Percentiles rank a stretch among this genome's conserved stretches.
These are phyloP conservation scores for Trichosporon asahii DNA, from an alignment of 1,284 basidiomycete genomes.

Conservation along the genomic window DNA sequence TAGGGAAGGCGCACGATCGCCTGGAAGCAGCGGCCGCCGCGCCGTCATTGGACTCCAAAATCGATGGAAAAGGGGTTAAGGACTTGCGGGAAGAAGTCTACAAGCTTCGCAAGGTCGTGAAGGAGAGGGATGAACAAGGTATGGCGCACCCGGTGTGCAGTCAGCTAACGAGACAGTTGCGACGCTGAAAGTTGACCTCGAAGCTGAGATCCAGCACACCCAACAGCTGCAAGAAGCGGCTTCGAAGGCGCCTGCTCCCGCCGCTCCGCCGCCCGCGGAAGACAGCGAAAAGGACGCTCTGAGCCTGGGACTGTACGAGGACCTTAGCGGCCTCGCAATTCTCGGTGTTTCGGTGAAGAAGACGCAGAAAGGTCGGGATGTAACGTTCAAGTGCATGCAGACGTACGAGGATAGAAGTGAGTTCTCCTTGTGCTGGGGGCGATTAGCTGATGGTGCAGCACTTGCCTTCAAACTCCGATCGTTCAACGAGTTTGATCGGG, in stretches of 20 bases:
- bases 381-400: constrained; percentile 45
- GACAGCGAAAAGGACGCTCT: constrained; percentile 16
- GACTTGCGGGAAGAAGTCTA: constrained; percentile 38
- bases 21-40: constrained; percentile 14
- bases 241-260: neutral
- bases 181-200: constrained; percentile 39
- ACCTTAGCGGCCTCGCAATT: constrained; percentile 44
- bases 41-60: constrained; percentile 22
- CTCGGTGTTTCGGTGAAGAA: constrained; percentile 38
- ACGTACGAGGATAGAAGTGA: constrained; percentile 40
- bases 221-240: constrained; percentile 30
- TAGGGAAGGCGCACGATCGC: constrained; percentile 11
- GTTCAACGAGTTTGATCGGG: constrained; percentile 36
- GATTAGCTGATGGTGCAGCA: constrained; percentile 27
- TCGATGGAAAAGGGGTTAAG: constrained; percentile 36
- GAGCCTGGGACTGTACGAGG: constrained; percentile 46
- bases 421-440: constrained; percentile 13
- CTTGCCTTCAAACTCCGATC: constrained; percentile 46
- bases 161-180: constrained; percentile 24
- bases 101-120: constrained; percentile 30
- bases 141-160: constrained; percentile 17
- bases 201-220: constrained; percentile 44
- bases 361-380: constrained; percentile 36
- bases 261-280: neutral
- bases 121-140: constrained; percentile 42